Base-by-base conservation (phyloP, 2,329 filamentous ascomycete genomes). In the Bipolaris cookei region DNA sequence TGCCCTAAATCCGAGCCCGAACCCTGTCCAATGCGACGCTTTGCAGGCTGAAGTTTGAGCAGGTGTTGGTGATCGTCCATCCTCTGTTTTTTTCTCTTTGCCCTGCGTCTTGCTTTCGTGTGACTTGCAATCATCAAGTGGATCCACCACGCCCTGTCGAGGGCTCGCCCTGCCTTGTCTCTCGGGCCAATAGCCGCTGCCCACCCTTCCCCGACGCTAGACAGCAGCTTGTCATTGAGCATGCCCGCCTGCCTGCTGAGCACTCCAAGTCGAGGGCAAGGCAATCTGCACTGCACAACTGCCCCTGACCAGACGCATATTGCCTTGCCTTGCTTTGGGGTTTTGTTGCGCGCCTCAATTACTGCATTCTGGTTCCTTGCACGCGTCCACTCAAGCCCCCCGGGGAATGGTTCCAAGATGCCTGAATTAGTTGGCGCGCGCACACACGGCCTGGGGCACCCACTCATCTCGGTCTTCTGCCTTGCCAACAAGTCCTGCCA, bases 281-380 rank as follows among this genome's bases (percentile, higher is more conserved):
- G 73, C 72, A 75, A 65, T 70, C 69, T 74, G 71, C 71, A 75
- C 72, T 67, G 68, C 72, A 74, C 65, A 61, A 56, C 68, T 8
- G 65, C 63, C 70, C 71, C 72, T 68, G 67, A 71, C 72, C 67
- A 75, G 73, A 75, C 72, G 72, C 72, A 68, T 67, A 69, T 72
- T 62, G 55, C 54, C 6, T n/a, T 59, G 38, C 37, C 37, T 11
- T 10, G 6, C 5, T 23, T 21, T 16, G 21, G 1, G 14, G 6
- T 3, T 23, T 3, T 28, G 21, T 18, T 50, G 63, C 60, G 58
- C 65, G 54, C 54, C 61, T 57, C 51, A 32, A 46, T 59, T 53
- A 50, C 48, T 61, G 54, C 58, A 53, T 47, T 60, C 50, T 54
- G 61, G 50, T 55, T 28, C 25, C 8, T 28, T 28, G 25, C 25